Evolutionary conservation across 768 basidiomycete genomes (phyloP).

Genomic region (Tricholoma bakamatsutake): DNA sequence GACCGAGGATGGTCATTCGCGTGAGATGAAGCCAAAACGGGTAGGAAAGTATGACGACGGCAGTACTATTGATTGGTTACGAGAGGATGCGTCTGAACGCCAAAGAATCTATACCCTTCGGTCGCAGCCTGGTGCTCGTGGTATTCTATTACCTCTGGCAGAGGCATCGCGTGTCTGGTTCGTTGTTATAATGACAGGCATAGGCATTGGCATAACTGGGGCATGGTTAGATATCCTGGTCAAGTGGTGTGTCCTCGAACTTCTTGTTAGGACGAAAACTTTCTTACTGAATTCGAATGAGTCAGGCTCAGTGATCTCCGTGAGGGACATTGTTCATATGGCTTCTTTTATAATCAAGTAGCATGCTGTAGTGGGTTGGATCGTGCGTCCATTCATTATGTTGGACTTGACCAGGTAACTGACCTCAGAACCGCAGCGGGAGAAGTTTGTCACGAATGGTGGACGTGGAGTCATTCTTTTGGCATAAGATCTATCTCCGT

Average conservation of each 20-base stretch:
- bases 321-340: conserved; percentile 61
- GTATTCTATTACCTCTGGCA: conserved; percentile 46
- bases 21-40: conserved; percentile 20
- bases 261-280: not conserved
- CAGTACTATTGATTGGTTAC: conserved; percentile 63
- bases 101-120: conserved; percentile 44
- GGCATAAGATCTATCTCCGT: conserved; percentile 48
- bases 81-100: conserved; percentile 59
- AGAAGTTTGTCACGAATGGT: conserved; percentile 61
- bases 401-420: not conserved
- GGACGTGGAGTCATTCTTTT: conserved; percentile 60
- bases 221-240: conserved; percentile 72
- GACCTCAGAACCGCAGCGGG: conserved; percentile 40
- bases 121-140: conserved; percentile 48
- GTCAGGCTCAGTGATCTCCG: conserved; percentile 63
- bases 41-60: conserved; percentile 49
- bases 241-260: conserved; percentile 46
- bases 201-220: conserved; percentile 62
- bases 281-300: not conserved
- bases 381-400: conserved; percentile 31
- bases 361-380: conserved; percentile 66
- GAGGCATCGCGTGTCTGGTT: conserved; percentile 62
- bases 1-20: conserved; percentile 36
- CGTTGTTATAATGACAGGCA: conserved; percentile 58
- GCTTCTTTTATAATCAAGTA: conserved; percentile 68